Conservation (phyloP, 768 basidiomycete species). For the Floccularia luteovirens region DNA sequence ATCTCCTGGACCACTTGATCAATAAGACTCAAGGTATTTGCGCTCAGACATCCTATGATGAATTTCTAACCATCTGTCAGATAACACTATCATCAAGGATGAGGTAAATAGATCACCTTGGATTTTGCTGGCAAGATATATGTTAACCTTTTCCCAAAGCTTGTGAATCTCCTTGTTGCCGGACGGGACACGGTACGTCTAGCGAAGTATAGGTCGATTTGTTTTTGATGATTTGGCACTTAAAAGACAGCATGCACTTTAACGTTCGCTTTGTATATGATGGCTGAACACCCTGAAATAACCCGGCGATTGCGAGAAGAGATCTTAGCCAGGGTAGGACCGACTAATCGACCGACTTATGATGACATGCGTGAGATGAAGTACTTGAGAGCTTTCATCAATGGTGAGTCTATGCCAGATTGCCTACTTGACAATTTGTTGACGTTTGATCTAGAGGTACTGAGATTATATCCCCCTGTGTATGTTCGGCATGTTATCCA, state of each 20-base stretch:
- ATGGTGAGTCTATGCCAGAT: conserved; percentile 9
- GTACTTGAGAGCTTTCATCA: conserved; percentile 15
- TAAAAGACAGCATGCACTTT: conserved; percentile 32
- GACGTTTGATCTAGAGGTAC: conserved; percentile 21
- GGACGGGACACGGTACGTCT: conserved; percentile 45
- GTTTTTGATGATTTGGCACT: background rate
- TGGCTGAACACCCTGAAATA: conserved; percentile 28
- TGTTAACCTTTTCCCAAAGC: conserved; percentile 6
- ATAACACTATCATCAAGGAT: conserved; percentile 32
- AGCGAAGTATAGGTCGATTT: background rate
- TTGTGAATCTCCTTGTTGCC: conserved; percentile 48
- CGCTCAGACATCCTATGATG: background rate
- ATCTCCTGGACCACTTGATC: conserved; percentile 41
- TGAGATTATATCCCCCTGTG: conserved; percentile 30
- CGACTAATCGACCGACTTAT: conserved; percentile 23
- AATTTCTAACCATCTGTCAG: conserved; percentile 6
- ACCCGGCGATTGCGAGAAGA: conserved; percentile 26
- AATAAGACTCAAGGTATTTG: conserved; percentile 40
- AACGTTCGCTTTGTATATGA: conserved; percentile 32
- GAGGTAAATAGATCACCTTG: no score
- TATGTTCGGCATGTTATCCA: conserved; percentile 12
- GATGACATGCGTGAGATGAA: conserved; percentile 37
- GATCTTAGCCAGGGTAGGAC: conserved; percentile 24
- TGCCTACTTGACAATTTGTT: background rate
- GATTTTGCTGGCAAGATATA: no score